phyloP scores from a whole-genome alignment of 163 green algal genomes.

The Chloromonas sp. region DNA sequence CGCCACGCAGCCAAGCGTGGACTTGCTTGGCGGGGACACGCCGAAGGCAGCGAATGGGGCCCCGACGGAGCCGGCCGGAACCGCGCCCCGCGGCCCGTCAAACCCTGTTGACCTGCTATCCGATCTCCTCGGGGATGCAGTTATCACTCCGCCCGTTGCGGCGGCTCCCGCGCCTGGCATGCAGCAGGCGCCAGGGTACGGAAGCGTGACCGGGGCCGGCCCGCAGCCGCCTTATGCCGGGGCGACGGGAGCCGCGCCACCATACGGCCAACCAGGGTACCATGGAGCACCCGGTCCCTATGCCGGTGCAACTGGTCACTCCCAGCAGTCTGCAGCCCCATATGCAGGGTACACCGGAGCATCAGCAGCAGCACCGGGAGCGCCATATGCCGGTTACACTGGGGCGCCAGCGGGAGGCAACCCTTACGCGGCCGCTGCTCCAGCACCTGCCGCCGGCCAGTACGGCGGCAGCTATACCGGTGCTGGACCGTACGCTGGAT shows the following conservation, averaged over 20 bases:
- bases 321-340: not conserved
- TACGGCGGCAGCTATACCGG: no score
- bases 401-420: no score
- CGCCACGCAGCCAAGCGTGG: not conserved
- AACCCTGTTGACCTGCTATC: conserved; percentile 33
- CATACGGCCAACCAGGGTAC: no score
- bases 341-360: not conserved
- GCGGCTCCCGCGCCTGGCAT: not conserved
- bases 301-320: no score
- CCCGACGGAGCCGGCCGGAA: not conserved
- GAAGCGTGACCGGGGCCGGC: not conserved
- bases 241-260: not conserved
- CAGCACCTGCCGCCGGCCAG: no score
- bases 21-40: conserved; percentile 11
- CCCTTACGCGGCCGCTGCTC: no score
- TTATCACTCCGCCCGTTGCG: not conserved
- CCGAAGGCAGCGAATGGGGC: not conserved
- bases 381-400: not conserved
- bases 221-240: not conserved
- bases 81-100: not conserved
- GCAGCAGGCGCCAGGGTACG: no score
- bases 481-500: not conserved
- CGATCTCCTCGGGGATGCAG: conserved; percentile 26
- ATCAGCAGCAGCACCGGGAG: not conserved
- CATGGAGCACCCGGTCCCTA: no score